phyloP scores from a whole-genome alignment of 1,284 basidiomycete species.

The Boletus smithii region DNA sequence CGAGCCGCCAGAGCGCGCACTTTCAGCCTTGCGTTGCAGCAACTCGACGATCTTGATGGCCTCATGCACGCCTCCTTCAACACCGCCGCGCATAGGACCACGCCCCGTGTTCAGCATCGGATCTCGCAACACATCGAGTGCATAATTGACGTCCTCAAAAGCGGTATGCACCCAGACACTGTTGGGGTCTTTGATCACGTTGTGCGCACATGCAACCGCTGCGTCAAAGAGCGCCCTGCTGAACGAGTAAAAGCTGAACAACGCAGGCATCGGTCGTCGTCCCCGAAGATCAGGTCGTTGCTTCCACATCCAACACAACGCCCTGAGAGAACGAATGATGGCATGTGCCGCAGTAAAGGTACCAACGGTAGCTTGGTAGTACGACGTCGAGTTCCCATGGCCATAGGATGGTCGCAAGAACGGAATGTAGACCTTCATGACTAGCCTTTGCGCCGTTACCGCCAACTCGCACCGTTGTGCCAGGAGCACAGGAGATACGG shows the following conservation, averaged over 20 bases:
- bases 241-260: slow-evolving; percentile 61
- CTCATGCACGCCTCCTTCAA: slow-evolving; percentile 38
- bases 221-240: slow-evolving; percentile 60
- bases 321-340: slow-evolving; percentile 49
- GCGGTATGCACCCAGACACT: slow-evolving; percentile 47
- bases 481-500: slow-evolving; percentile 36
- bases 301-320: slow-evolving; percentile 43
- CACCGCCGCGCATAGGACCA: slow-evolving; percentile 29
- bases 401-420: slow-evolving; percentile 45
- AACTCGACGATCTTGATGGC: slow-evolving; percentile 47
- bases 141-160: slow-evolving; percentile 47
- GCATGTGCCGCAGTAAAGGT: slow-evolving; percentile 59
- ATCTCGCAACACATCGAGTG: slow-evolving; percentile 47
- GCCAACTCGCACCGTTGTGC: slow-evolving; percentile 57
- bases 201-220: slow-evolving; percentile 57
- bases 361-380: slow-evolving; percentile 51
- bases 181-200: slow-evolving; percentile 49
- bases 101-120: slow-evolving; percentile 32
- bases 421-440: slow-evolving; percentile 65
- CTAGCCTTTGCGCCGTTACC: slow-evolving; percentile 54
- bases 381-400: slow-evolving; percentile 26
- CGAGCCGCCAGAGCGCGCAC: slow-evolving; percentile 24
- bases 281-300: slow-evolving; percentile 25
- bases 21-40: slow-evolving; percentile 48
- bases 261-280: slow-evolving; percentile 33